These are phyloP conservation scores for Kernera saxatilis DNA, from an alignment of 345 rosid species.

Conservation along the genomic window DNA sequence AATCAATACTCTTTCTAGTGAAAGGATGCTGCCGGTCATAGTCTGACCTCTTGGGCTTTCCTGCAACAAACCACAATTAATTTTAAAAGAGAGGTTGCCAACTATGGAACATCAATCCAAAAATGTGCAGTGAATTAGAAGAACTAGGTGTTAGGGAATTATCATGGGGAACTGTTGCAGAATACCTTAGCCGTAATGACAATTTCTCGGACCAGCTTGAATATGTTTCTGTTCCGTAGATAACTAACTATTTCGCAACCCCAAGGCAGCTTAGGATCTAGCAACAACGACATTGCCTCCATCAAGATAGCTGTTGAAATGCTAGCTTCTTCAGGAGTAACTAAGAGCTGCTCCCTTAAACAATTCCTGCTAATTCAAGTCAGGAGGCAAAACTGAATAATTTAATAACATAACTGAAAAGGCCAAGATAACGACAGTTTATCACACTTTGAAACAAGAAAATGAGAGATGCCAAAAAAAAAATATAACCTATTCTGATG, in stretches of 20 bases:
- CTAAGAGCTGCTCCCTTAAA: constrained; percentile 55
- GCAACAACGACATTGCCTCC: constrained; percentile 55
- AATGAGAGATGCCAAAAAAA: background rate
- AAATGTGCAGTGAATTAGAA: constrained; percentile 15
- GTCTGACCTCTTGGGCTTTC: constrained; percentile 38
- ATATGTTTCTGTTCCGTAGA: constrained; percentile 54
- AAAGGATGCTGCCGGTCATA: constrained; percentile 34
- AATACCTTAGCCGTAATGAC: constrained; percentile 59
- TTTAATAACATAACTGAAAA: constrained; percentile 7
- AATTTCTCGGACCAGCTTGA: constrained; percentile 58
- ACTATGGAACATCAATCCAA: background rate
- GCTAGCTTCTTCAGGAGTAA: constrained; percentile 39
- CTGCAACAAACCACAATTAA: constrained; percentile 37
- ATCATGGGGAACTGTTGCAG: background rate
- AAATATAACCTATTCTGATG: constrained; percentile 70
- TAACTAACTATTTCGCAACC: constrained; percentile 64
- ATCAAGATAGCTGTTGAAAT: constrained; percentile 49
- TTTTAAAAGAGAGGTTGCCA: constrained; percentile 13
- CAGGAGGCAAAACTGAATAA: constrained; percentile 24
- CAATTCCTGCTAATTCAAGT: constrained; percentile 43
- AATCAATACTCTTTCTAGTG: constrained; percentile 59
- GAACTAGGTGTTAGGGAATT: constrained; percentile 16
- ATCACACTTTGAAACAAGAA: constrained; percentile 10
- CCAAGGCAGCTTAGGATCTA: constrained; percentile 89
- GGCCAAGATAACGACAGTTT: background rate